Percentiles rank a stretch among this genome's conserved stretches.
These are phyloP conservation scores for Dactylellina parvicollis DNA, from an alignment of 2,329 filamentous ascomycete species.

Conservation along the genomic window DNA sequence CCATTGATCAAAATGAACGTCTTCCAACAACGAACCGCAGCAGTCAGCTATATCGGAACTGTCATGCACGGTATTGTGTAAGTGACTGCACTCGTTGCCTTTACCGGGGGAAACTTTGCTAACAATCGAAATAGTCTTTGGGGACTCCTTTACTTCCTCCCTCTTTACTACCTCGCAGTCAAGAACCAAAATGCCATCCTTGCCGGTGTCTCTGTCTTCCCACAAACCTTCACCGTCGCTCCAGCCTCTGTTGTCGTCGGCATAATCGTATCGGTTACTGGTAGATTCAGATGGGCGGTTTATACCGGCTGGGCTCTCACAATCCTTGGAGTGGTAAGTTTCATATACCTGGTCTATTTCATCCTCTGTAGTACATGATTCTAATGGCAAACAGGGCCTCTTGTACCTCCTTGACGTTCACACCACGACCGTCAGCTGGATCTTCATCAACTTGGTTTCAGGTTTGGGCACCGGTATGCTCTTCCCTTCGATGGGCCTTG, in stretches of 20 bases:
- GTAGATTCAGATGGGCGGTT: slow-evolving; percentile 70
- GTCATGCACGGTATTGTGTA: slow-evolving; percentile 68
- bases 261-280: slow-evolving; percentile 67
- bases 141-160: slow-evolving; percentile 68
- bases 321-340: slow-evolving; percentile 65
- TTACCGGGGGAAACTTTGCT: slow-evolving; percentile 3
- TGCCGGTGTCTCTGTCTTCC: slow-evolving; percentile 69
- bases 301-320: slow-evolving; percentile 72
- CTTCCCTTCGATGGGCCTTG: slow-evolving; percentile 72
- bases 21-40: slow-evolving; percentile 65
- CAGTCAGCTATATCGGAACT: slow-evolving; percentile 67
- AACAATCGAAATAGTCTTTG: slow-evolving; percentile 60
- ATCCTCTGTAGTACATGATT: neutral
- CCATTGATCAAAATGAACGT: slow-evolving; percentile 65
- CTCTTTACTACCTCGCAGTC: slow-evolving; percentile 67
- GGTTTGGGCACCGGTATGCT: slow-evolving; percentile 73
- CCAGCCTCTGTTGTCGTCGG: slow-evolving; percentile 70
- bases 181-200: slow-evolving; percentile 68
- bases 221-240: slow-evolving; percentile 72
- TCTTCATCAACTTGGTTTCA: slow-evolving; percentile 70
- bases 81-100: slow-evolving; percentile 25
- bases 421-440: slow-evolving; percentile 68
- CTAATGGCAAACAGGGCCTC: slow-evolving; percentile 62
- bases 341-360: neutral
- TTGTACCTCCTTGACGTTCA: slow-evolving; percentile 65